Conservation (phyloP, 2,329 filamentous ascomycete genomes). For the Leptographium lundbergii region DNA sequence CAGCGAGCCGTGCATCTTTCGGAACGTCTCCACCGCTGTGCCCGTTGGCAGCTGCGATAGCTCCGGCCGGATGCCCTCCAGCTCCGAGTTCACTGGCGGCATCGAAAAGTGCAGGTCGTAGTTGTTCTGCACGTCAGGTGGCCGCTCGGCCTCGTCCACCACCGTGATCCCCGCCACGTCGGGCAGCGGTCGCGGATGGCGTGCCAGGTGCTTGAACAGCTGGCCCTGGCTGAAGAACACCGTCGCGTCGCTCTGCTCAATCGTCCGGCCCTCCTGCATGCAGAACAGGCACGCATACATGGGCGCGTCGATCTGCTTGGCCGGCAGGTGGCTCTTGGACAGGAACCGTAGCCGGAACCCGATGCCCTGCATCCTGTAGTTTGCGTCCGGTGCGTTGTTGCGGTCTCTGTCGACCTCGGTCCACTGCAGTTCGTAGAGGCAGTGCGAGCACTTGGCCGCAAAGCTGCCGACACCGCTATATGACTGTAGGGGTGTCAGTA, state of each 20-base stretch:
- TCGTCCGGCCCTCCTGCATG: conserved; percentile 32
- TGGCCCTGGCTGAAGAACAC: conserved; percentile 41
- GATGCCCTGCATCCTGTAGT: conserved; percentile 31
- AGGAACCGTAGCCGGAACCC: conserved; percentile 41
- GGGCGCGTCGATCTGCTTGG: conserved; percentile 36
- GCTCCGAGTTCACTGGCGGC: conserved; percentile 27
- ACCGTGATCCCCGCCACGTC: conserved; percentile 34
- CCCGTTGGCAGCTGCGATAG: conserved; percentile 30
- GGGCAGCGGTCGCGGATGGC: conserved; percentile 41
- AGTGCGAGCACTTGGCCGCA: conserved; percentile 39
- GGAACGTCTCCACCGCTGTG: conserved; percentile 32
- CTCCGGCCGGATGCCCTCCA: conserved; percentile 27
- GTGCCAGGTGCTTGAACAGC: conserved; percentile 38
- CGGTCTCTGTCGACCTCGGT: conserved; percentile 38
- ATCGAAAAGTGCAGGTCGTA: conserved; percentile 39
- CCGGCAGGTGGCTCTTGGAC: conserved; percentile 40
- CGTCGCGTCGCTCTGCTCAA: conserved; percentile 41
- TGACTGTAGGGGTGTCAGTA: conserved; percentile 8
- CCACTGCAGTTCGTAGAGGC: conserved; percentile 41
- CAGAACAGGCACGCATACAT: conserved; percentile 44
- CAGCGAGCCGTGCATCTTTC: conserved; percentile 31
- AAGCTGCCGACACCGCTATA: conserved; percentile 22
- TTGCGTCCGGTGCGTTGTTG: conserved; percentile 33
- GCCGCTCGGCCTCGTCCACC: conserved; percentile 30
- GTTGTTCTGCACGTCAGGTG: conserved; percentile 29